Percentiles rank a stretch among this genome's conserved stretches.
Conservation (phyloP, 1,139 yeast species). For the Pneumocystis jirovecii region DNA sequence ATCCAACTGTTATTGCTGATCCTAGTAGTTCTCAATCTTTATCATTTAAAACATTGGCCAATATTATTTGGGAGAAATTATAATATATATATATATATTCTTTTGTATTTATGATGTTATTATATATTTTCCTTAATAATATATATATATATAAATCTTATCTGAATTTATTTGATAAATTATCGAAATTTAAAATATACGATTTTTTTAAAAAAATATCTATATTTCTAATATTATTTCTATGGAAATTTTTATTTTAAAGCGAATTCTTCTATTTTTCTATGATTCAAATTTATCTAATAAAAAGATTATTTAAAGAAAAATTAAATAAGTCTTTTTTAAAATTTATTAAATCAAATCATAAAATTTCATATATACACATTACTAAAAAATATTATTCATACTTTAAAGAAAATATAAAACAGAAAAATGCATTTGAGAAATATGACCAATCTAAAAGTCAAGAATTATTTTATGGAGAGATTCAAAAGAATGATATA, state of each 20-base stretch:
- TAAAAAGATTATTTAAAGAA: not conserved
- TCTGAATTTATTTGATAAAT: not conserved
- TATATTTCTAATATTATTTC: not conserved
- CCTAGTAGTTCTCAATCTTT: constrained; percentile 22
- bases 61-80: constrained; percentile 18
- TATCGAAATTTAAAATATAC: not conserved
- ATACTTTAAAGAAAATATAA: not conserved
- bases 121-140: not conserved
- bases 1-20: constrained; percentile 42
- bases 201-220: not conserved
- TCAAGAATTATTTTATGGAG: not conserved
- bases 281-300: not conserved
- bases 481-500: not conserved
- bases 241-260: not conserved
- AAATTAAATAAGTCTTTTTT: not conserved
- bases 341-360: not conserved
- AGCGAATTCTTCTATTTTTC: not conserved
- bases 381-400: not conserved
- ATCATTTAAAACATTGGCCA: constrained; percentile 17
- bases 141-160: not conserved
- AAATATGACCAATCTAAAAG: not conserved
- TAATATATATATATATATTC: not conserved
- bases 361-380: not conserved
- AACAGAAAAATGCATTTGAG: not conserved
- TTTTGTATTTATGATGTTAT: not conserved